Percentiles rank a stretch among this genome's conserved stretches.
Conservation (phyloP, 306 rosid genomes). For the Glycine latifolia region DNA sequence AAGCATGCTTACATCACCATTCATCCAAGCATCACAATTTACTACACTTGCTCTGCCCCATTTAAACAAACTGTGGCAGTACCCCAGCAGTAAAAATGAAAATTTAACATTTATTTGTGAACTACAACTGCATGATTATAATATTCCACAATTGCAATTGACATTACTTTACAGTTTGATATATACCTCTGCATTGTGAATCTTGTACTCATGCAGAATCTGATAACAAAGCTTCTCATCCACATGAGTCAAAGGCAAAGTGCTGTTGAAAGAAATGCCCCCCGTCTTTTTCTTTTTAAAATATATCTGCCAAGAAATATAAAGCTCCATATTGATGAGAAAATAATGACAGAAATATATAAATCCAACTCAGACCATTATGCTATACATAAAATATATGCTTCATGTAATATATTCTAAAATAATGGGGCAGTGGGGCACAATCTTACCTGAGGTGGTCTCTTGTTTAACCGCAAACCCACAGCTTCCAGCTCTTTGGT, state of each 20-base stretch:
- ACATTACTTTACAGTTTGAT: constrained; percentile 17
- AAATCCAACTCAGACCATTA: constrained; percentile 34
- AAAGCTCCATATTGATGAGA: constrained; percentile 38
- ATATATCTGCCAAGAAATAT: constrained; percentile 76
- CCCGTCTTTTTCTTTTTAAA: constrained; percentile 98
- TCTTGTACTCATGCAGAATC: constrained; percentile 98
- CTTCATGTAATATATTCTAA: constrained; percentile 14
- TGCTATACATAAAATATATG: constrained; percentile 15
- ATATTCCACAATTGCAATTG: constrained; percentile 1
- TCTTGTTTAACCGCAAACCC: constrained; percentile 93
- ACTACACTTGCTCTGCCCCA: not conserved
- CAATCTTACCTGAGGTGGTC: constrained; percentile 89
- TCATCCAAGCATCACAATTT: not conserved
- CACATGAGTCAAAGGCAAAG: constrained; percentile 88
- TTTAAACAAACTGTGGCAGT: not conserved
- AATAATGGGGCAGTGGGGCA: constrained; percentile 34
- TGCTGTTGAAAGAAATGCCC: constrained; percentile 97
- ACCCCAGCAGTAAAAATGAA: not conserved
- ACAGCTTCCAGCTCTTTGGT: constrained; percentile 99
- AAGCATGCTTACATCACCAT: not conserved
- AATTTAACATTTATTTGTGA: not conserved
- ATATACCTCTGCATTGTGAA: constrained; percentile 98
- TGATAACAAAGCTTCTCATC: constrained; percentile 99
- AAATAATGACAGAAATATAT: constrained; percentile 15
- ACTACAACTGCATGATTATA: not conserved